These are phyloP conservation scores for Streptanthus diversifolius DNA, from an alignment of 345 rosid species.

Conservation along the genomic window DNA sequence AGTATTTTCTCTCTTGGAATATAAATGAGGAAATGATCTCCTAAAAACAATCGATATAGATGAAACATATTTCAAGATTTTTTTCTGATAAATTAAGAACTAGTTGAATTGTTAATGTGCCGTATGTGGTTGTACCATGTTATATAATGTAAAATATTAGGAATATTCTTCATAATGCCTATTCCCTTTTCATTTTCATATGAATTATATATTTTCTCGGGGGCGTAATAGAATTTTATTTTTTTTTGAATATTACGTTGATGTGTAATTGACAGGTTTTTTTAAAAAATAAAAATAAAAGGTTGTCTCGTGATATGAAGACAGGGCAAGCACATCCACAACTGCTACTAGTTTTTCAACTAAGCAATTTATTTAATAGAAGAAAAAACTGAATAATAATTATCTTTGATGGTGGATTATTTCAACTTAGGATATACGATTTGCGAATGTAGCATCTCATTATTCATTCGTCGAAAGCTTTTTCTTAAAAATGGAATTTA, in stretches of 20 bases:
- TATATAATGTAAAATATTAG: conserved; percentile 20
- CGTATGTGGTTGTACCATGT: conserved; percentile 35
- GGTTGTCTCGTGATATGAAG: conserved; percentile 32
- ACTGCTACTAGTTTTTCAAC: not conserved
- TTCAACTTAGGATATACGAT: conserved; percentile 34
- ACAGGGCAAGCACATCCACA: conserved; percentile 31
- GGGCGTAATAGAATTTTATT: not conserved
- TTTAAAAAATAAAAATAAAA: conserved; percentile 9
- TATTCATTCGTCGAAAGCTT: conserved; percentile 15
- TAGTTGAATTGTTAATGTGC: conserved; percentile 25
- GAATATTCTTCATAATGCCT: conserved; percentile 27
- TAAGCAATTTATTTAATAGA: not conserved
- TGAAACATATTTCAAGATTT: not conserved
- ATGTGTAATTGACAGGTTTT: conserved; percentile 10
- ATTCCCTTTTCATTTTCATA: conserved; percentile 30
- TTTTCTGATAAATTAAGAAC: not conserved
- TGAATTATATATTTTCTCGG: not conserved
- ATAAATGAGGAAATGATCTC: conserved; percentile 2
- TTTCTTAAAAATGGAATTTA: not conserved
- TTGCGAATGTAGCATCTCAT: conserved; percentile 28
- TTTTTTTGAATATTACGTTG: conserved; percentile 15
- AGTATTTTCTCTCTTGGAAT: not conserved
- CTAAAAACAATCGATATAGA: not conserved
- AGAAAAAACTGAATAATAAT: not conserved
- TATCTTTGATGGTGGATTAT: conserved; percentile 5